These are phyloP conservation scores for Smittium mucronatum DNA, from an alignment of 371 early-diverging fungal genomes.

Conservation along the genomic window DNA sequence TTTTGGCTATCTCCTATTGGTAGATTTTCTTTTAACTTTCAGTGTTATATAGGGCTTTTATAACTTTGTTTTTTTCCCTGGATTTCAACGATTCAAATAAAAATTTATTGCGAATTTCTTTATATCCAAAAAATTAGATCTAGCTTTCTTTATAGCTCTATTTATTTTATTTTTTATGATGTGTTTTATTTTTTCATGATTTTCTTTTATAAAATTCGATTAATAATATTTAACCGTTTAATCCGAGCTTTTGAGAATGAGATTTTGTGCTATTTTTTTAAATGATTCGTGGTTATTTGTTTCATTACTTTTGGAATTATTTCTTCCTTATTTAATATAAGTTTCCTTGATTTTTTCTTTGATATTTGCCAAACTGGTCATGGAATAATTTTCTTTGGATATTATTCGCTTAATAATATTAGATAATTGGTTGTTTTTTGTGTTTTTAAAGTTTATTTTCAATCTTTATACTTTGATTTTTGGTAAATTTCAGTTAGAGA, in stretches of 20 bases:
- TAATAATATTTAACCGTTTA: neutral
- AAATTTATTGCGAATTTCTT: slow-evolving; percentile 5
- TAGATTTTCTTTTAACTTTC: neutral
- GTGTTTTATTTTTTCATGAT: neutral
- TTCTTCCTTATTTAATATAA: neutral
- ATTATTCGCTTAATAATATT: neutral
- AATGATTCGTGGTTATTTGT: neutral
- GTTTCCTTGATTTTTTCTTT: slow-evolving; percentile 3
- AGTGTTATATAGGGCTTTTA: neutral
- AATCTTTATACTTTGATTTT: neutral
- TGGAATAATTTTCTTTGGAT: neutral
- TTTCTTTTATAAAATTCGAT: neutral
- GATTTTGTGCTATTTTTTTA: neutral
- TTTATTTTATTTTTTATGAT: neutral
- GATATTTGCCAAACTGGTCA: neutral
- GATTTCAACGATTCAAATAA: neutral
- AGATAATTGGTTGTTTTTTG: neutral
- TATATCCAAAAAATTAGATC: neutral
- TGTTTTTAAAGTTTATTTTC: neutral
- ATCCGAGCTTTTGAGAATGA: neutral
- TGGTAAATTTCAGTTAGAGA: neutral
- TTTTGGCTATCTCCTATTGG: neutral
- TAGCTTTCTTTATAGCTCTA: neutral
- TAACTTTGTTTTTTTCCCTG: slow-evolving; percentile 6
- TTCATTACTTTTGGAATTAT: neutral